These are phyloP conservation scores for Nymphaea thermarum DNA, from an alignment of 164 flowering plant genomes.

Conservation along the genomic window DNA sequence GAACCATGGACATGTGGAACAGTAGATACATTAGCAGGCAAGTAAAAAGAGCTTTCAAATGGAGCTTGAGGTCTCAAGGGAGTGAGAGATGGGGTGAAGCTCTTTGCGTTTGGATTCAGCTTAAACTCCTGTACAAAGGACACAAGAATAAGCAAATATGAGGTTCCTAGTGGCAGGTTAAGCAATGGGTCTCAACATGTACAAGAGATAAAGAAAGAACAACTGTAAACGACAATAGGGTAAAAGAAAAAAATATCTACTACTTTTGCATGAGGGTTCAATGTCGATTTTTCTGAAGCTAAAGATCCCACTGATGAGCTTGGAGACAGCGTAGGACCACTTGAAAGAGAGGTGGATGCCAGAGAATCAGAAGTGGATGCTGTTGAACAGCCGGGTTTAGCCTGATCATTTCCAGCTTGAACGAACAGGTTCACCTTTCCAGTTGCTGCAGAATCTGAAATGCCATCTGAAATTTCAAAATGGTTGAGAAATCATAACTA, in stretches of 20 bases:
- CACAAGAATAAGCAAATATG: background rate
- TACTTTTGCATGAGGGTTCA: slow-evolving; percentile 96
- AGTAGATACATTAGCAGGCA: slow-evolving; percentile 35
- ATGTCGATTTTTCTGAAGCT: slow-evolving; percentile 78
- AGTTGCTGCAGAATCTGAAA: slow-evolving; percentile 23
- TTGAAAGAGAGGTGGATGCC: slow-evolving; percentile 31
- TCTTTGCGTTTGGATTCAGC: slow-evolving; percentile 92
- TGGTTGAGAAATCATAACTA: slow-evolving; percentile 11
- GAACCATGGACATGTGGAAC: slow-evolving; percentile 62
- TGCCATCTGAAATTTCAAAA: slow-evolving; percentile 26
- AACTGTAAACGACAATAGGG: background rate
- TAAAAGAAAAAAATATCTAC: background rate
- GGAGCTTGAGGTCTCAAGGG: slow-evolving; percentile 57
- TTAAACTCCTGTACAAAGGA: slow-evolving; percentile 63
- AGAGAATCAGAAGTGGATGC: slow-evolving; percentile 55
- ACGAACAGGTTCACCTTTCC: slow-evolving; percentile 22
- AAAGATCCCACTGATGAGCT: slow-evolving; percentile 87
- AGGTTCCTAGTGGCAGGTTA: too few relatives aligned
- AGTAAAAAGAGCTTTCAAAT: slow-evolving; percentile 67
- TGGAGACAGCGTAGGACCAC: slow-evolving; percentile 64
- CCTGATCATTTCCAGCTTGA: slow-evolving; percentile 31
- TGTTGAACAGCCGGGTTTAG: slow-evolving; percentile 49
- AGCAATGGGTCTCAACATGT: too few relatives aligned
- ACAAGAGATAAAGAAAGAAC: background rate
- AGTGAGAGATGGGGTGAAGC: slow-evolving; percentile 57